Conservation (phyloP, 148 eudicot species). For the Camellia sinensis region DNA sequence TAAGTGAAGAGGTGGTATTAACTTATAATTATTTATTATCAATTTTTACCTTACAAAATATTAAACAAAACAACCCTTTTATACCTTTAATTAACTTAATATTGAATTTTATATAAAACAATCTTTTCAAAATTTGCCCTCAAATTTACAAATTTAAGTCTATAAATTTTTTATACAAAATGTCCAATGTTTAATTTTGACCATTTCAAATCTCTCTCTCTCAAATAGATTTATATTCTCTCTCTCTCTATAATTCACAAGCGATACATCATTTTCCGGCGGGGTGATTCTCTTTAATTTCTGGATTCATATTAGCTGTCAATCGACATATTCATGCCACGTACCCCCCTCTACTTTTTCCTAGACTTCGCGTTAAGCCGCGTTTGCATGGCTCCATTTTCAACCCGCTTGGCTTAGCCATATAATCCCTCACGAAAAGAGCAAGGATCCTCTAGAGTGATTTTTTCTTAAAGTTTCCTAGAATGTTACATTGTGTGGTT, state of each 20-base stretch:
- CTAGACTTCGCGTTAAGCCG: not conserved
- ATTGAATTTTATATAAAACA: too few relatives aligned
- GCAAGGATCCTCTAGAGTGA: too few relatives aligned
- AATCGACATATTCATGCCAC: constrained; percentile 27
- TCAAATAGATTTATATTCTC: not conserved
- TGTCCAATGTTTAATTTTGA: not conserved
- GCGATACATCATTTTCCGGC: constrained; percentile 39
- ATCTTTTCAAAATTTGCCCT: too few relatives aligned
- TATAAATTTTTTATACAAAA: not conserved
- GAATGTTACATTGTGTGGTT: too few relatives aligned
- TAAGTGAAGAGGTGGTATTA: too few relatives aligned
- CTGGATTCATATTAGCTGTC: constrained; percentile 50
- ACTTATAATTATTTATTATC: too few relatives aligned
- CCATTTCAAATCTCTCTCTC: not conserved
- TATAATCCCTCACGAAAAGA: not conserved
- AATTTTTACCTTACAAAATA: too few relatives aligned
- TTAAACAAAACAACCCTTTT: too few relatives aligned
- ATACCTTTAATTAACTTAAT: too few relatives aligned
- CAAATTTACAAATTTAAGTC: too few relatives aligned
- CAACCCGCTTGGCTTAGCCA: not conserved
- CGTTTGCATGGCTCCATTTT: constrained; percentile 4
- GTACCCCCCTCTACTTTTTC: constrained; percentile 19
- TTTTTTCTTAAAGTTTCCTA: too few relatives aligned
- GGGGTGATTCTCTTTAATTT: constrained; percentile 28
- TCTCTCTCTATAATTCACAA: constrained; percentile 9